Evolutionary conservation across 176 grass and related monocot species (phyloP), one percentile per base, ranked within the genome.

Genomic region (Carex cristatella): DNA sequence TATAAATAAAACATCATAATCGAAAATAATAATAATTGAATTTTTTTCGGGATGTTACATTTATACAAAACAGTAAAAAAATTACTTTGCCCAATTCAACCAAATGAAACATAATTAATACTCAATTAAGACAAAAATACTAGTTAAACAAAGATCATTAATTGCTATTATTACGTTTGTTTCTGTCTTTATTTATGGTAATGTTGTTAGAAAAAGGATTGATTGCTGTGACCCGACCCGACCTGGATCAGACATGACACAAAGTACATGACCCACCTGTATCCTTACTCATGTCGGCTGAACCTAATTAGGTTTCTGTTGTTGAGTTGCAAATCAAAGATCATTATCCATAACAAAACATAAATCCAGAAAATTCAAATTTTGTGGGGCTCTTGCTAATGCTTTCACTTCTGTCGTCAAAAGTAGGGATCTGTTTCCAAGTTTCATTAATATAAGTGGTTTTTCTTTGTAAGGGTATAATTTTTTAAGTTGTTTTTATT

Each of bases 341-440:
- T 75, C 44, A 53, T 54, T 75, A 75, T 75, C 71, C 71, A 75
- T 76, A 76, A 76, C 46, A 54, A 76, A 76, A 55, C 71, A 76
- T 76, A 54, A 31, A 3, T 76, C 23, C 10, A 76, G 1, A 76
- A 53, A 54, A 54, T 54, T 76, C 48, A 55, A 76, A 55, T 55
- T 76, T 76, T 76, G 71, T 76, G 42, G 42, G 71, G 71, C 46
- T 76, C 71, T 54, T 54, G 48, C 1, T 76, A 12, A 4, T 54
- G 71, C 11, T 76, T n/a, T 76, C 71, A 30, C 71, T 76, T 54
- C 31, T 55, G 71, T n/a, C 71, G 71, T 76, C 71, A 76, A 30
- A 76, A 54, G 7, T 76, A 31, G 14, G 16, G 67, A 70, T 70
- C 14, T 70, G 67, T 42, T 70, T 70, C 5, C 4, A 70, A 70